These are phyloP conservation scores for Pyricularia sp. DNA, from an alignment of 2,329 filamentous ascomycete genomes.

Conservation along the genomic window DNA sequence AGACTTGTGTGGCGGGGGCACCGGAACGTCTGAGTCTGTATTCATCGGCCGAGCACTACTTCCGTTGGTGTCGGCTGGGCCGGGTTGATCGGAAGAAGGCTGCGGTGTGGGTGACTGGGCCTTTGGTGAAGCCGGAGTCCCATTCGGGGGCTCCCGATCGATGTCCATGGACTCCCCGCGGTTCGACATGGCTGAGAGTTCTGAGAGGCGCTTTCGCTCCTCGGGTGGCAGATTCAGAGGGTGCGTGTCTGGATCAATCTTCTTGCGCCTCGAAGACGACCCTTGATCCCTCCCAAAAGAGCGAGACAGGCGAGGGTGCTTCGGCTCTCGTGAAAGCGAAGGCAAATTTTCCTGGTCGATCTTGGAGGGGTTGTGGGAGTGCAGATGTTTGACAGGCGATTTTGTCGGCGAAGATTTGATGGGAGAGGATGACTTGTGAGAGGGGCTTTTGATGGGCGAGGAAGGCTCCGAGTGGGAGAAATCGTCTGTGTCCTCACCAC, in stretches of 20 bases:
- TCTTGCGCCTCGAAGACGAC: conserved; percentile 37
- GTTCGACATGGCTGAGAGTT: conserved; percentile 50
- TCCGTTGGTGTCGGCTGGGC: not conserved
- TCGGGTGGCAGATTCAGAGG: conserved; percentile 87
- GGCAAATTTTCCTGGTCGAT: conserved; percentile 1
- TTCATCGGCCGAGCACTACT: conserved; percentile 43
- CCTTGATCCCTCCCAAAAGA: conserved; percentile 38
- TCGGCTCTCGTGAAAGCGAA: conserved; percentile 18
- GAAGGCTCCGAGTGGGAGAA: conserved; percentile 22
- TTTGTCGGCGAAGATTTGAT: conserved; percentile 19
- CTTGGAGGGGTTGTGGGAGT: not conserved
- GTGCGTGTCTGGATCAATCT: conserved; percentile 63
- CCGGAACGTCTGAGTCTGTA: conserved; percentile 40
- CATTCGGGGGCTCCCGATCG: conserved; percentile 53
- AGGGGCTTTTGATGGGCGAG: conserved; percentile 13
- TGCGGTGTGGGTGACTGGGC: conserved; percentile 9
- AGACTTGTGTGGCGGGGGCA: conserved; percentile 63
- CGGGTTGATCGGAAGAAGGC: not conserved
- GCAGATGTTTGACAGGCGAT: not conserved
- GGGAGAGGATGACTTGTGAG: conserved; percentile 13
- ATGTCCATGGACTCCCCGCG: conserved; percentile 65
- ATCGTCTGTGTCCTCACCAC: conserved; percentile 25
- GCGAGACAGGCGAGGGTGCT: conserved; percentile 24
- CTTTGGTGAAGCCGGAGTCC: conserved; percentile 18
- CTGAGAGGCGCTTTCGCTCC: conserved; percentile 69